Conservation (phyloP, 2,329 filamentous ascomycete genomes). For the Penicillium sp. region DNA sequence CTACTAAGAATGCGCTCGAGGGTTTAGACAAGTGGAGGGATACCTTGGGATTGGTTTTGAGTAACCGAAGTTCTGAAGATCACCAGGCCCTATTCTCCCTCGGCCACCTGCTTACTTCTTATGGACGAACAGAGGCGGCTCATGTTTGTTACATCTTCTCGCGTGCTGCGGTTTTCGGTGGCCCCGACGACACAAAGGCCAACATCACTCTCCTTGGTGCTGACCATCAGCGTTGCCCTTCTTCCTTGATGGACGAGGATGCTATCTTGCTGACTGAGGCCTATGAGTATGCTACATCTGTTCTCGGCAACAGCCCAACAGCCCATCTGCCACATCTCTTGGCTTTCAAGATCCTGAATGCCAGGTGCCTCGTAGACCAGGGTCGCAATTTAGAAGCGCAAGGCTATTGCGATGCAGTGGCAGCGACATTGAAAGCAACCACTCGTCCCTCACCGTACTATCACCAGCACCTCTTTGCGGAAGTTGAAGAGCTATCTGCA, state of each 20-base stretch:
- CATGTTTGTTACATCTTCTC: conserved; percentile 94
- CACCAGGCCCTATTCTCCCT: conserved; percentile 73
- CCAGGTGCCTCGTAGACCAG: conserved; percentile 77
- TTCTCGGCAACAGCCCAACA: conserved; percentile 60
- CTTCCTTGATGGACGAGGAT: conserved; percentile 76
- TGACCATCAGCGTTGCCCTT: conserved; percentile 70
- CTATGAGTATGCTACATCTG: conserved; percentile 83
- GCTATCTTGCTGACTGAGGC: conserved; percentile 92
- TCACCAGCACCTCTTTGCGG: conserved; percentile 68
- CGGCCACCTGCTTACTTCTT: conserved; percentile 77
- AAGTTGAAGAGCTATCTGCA: conserved; percentile 79
- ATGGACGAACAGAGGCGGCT: conserved; percentile 85
- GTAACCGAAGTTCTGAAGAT: conserved; percentile 83
- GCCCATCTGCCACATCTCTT: conserved; percentile 76
- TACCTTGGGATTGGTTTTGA: conserved; percentile 79
- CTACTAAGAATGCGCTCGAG: conserved; percentile 71
- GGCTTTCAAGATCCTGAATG: conserved; percentile 88
- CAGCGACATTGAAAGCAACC: conserved; percentile 70
- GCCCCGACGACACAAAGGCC: conserved; percentile 74
- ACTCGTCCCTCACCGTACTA: conserved; percentile 87
- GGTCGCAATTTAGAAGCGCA: conserved; percentile 80
- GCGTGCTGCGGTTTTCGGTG: conserved; percentile 70
- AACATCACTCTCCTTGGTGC: conserved; percentile 82
- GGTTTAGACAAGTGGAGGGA: conserved; percentile 94
- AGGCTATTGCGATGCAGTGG: conserved; percentile 86